Base-by-base conservation (phyloP, 768 basidiomycete species). In the Leccinum subgranulosum region DNA sequence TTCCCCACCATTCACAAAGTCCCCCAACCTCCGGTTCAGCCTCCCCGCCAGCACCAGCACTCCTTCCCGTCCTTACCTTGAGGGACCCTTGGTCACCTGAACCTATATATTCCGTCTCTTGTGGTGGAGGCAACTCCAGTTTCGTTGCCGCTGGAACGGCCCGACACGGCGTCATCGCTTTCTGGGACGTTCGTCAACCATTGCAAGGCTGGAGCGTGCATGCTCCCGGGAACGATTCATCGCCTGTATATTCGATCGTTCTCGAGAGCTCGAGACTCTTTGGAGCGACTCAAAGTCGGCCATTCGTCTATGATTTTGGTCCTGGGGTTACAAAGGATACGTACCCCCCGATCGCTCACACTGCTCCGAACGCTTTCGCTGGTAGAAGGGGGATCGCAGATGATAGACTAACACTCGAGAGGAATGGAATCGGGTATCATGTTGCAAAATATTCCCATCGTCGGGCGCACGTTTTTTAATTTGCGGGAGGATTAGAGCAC, bases 281-380 rank as follows among this genome's bases (percentile, higher is more conserved):
- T 61, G 92, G 90, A 11, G 89, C 77, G 4, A 92, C 88, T 9
- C 84, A 92, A 67, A 85, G 83, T 60, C 74, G 90, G 46, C 82
- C 88, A 6, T 92, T 91, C 67, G 84, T 91, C 12, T 84, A 85
- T 53, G 90, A 93, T 70, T 92, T 94, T 64, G 89, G 89, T 8
- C 83, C 84, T 8, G 83, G 80, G 10, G 80, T 86, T 14, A 77
- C 72, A 2, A 67, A 71, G 31, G 75, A 77, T 49, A 87, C 87
- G 9, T 90, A 88, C 60, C 79, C 81, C 23, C 58, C 60, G n/a
- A 48, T 77, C 31, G 7, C 60, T 41, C 27, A 65, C 55, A 29
- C 55, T 45, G 51, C 55, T 33, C 69, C 69, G 23, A 69, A 74
- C 21, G 67, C 70, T n/a, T 19, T n/a, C 9, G 15, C 36, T 3